Base-by-base conservation (phyloP, 2,329 filamentous ascomycete species). In the Fusarium sp. region DNA sequence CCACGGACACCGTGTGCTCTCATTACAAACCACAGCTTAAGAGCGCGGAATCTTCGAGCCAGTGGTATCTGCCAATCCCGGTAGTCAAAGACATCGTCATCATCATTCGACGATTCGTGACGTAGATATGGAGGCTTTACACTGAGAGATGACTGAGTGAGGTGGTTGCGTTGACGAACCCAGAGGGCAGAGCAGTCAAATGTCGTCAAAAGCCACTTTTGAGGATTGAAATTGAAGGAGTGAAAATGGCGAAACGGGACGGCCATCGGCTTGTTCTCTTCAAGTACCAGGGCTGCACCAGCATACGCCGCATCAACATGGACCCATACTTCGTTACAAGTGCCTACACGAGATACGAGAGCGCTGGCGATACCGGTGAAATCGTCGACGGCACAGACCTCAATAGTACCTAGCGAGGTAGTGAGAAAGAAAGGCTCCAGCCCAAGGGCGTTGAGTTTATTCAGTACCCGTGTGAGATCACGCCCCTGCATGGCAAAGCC, bases 151-250 rank as follows among this genome's bases (percentile, higher is more conserved):
- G 28, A 92, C 65, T 91, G 86, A 43, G 92, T 93, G n/a, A 98
- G 87, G 80, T 94, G 90, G 56, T 84, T 82, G n/a, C 94, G 88
- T 74, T 90, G 86, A 67, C 91, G 90, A 49, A 98, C 89, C 81
- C 89, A 98, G 45, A 97, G 86, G 69, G 92, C 92, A 57, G 92
- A 94, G 73, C 85, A 87, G 78, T 98, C 95, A 75, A 98, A 98
- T 80, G 97, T 97, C 59, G 94, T 94, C n/a, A 98, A 89, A 46
- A 98, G 85, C 95, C 95, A 98, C 83, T 98, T 98, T 85, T 98
- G 94, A 88, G 97, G 92, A 84, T 98, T 98, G 83, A 95, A 89
- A 80, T 97, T 91, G 86, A 97, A 97, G 68, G 91, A 94, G 83
- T 97, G 92, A 76, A 97, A 94, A 31, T 24, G 84, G 81, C 2